Base-by-base conservation (phyloP, 1,139 yeast species). In the Suhomyces bokatorum region DNA sequence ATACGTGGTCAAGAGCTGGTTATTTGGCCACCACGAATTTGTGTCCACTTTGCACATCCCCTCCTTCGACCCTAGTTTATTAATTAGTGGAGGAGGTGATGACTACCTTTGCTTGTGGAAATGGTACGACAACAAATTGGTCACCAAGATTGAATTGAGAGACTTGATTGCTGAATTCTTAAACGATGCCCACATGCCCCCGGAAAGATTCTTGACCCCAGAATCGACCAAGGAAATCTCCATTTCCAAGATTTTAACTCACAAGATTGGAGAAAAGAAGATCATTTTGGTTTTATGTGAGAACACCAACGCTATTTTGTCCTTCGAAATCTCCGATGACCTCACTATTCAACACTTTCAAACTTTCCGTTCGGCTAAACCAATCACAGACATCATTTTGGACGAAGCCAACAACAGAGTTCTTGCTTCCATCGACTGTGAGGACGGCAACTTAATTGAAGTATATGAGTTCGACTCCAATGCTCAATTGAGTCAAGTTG, bases 11-110 rank as follows among this genome's bases (percentile, higher is more conserved):
- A 87, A 88, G 52, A 79, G 83, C 55, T 90, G 89, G 83, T 70
- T 91, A 46, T 89, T 89, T 62, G 98, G 96, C 3, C 98, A 93
- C 63, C 73, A 73, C 37, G 88, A 90, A 62, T 95, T 88, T 58
- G 83, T 91, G 12, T 83, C 96, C 4, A 70, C 78, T 6, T 63
- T 89, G 52, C 66, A 71, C 40, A 65, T 82, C 27, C 84, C 87
- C 29, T 56, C 62, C 12, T 78, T 80, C 75, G 64, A 75, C 32
- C 62, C 72, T 6, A 52, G 59, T 22, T 38, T 68, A 13, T 70
- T 93, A 46, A 66, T 90, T 17, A 85, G 93, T 58, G 98, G 86
- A 2, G 98, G 99, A 31, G 99, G 99, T 52, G 99, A 93, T 60
- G 82, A 81, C 46, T 81, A 64, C 53, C 61, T 93, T n/a, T 75